phyloP scores from a whole-genome alignment of 148 eudicot species.

The Amaranthus palmeri region DNA sequence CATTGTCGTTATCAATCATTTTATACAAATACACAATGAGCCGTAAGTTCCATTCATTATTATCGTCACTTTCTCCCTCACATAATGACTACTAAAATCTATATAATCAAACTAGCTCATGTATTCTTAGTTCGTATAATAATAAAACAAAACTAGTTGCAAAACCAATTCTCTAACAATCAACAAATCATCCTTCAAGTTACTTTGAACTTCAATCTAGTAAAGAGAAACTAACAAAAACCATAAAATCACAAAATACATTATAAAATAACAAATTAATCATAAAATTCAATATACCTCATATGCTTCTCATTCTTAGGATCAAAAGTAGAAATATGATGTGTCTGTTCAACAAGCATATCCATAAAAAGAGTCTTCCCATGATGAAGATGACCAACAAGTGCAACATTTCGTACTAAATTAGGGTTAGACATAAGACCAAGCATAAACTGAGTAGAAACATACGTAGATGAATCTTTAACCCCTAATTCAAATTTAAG shows the following conservation, averaged over 20 bases:
- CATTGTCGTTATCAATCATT: no score
- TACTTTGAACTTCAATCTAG: no score
- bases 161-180: no score
- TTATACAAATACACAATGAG: no score
- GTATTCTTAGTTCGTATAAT: no score
- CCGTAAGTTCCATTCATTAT: no score
- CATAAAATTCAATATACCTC: conserved; percentile 27
- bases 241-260: not conserved
- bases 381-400: conserved; percentile 80
- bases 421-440: conserved; percentile 88
- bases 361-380: conserved; percentile 96
- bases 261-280: not conserved
- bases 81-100: no score
- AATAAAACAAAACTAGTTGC: no score
- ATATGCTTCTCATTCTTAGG: conserved; percentile 88
- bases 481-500: conserved; percentile 89
- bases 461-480: conserved; percentile 91
- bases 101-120: no score
- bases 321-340: conserved; percentile 81
- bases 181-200: no score
- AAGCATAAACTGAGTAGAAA: conserved; percentile 83
- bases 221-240: not conserved
- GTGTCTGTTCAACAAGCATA: conserved; percentile 97
- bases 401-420: conserved; percentile 89
- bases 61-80: no score